Conservation (phyloP, 768 basidiomycete species). For the Boletus coccyginus region DNA sequence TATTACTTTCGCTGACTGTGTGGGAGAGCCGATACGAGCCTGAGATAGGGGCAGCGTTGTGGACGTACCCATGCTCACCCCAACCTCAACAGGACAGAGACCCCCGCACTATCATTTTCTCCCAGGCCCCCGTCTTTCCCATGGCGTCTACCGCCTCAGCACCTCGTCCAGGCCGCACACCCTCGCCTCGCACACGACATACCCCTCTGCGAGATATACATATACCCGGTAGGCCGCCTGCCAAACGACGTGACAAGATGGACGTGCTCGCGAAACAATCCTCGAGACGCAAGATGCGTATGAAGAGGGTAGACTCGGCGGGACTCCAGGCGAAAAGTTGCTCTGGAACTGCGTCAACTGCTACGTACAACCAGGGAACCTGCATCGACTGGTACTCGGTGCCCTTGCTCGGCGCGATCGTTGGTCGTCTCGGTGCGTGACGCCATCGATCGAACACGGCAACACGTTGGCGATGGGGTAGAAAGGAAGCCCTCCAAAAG, state of each 20-base stretch:
- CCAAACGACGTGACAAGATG: slow-evolving; percentile 11
- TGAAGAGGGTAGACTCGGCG: slow-evolving; percentile 31
- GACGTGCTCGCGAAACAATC: slow-evolving; percentile 19
- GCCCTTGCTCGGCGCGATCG: too few species aligned
- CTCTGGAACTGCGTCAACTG: too few species aligned
- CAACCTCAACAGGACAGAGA: background rate
- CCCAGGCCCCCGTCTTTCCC: slow-evolving; percentile 17
- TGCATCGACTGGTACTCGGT: too few species aligned
- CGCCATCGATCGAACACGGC: background rate
- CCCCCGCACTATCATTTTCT: slow-evolving; percentile 21
- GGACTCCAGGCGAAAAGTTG: too few species aligned
- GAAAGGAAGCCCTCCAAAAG: slow-evolving; percentile 56
- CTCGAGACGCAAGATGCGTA: slow-evolving; percentile 12
- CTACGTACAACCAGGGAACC: too few species aligned
- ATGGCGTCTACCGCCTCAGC: slow-evolving; percentile 21
- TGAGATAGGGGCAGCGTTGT: too few species aligned
- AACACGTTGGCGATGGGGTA: slow-evolving; percentile 19
- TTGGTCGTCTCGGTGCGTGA: slow-evolving; percentile 60
- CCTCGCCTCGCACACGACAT: slow-evolving; percentile 24
- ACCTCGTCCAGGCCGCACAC: slow-evolving; percentile 30
- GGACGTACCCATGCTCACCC: too few species aligned
- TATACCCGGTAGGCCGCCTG: background rate
- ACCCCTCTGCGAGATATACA: slow-evolving; percentile 18
- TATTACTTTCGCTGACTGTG: too few species aligned
- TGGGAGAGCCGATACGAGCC: too few species aligned